These are phyloP conservation scores for Artemisia tridentata DNA, from an alignment of 129 eudicot species.

Conservation along the genomic window DNA sequence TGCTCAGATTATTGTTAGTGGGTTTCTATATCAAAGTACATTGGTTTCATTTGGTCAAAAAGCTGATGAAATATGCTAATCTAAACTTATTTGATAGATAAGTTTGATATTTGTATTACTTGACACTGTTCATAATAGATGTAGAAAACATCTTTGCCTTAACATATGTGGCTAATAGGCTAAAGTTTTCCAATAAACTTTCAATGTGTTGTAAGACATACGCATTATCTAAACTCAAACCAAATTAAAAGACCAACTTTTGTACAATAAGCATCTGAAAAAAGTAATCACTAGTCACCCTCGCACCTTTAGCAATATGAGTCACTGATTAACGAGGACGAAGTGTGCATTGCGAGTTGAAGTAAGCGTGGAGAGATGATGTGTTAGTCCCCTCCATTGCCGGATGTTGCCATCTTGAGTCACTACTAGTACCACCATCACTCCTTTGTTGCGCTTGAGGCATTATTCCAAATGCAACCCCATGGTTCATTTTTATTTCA, in stretches of 20 bases:
- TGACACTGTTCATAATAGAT: too few relatives aligned
- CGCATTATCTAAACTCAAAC: not conserved
- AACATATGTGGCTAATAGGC: not conserved
- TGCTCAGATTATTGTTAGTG: too few relatives aligned
- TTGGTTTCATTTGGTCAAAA: too few relatives aligned
- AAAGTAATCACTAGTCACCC: not conserved
- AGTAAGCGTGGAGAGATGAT: constrained; percentile 21
- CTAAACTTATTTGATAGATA: not conserved
- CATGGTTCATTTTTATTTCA: constrained; percentile 7
- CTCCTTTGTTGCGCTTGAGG: too few relatives aligned
- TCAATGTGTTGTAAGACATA: not conserved
- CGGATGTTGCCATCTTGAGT: constrained; percentile 29
- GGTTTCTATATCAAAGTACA: too few relatives aligned
- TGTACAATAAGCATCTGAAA: constrained; percentile 10
- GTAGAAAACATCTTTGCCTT: too few relatives aligned
- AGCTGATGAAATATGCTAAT: not conserved
- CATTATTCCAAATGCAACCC: not conserved
- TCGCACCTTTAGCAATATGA: not conserved
- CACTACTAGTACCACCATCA: not conserved
- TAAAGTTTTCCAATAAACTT: not conserved
- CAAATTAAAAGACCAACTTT: not conserved
- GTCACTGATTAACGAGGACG: constrained; percentile 23
- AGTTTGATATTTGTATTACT: too few relatives aligned
- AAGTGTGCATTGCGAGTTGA: constrained; percentile 27
- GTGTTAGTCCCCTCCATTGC: constrained; percentile 16